These are phyloP conservation scores for Claviceps sp. DNA, from an alignment of 2,329 filamentous ascomycete species.

Conservation along the genomic window DNA sequence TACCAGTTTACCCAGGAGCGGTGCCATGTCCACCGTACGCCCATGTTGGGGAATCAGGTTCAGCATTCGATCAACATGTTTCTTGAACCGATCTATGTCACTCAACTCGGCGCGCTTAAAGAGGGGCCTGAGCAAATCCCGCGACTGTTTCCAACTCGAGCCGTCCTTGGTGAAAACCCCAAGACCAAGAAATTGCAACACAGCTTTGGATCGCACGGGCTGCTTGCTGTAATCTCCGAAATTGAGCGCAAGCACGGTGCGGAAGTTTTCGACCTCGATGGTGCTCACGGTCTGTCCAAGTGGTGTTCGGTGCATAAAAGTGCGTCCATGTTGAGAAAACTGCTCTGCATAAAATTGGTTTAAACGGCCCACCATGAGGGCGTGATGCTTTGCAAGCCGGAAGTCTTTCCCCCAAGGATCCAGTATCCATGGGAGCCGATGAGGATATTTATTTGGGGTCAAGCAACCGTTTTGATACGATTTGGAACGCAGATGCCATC, in stretches of 20 bases:
- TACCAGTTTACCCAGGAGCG: conserved; percentile 4
- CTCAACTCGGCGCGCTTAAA: conserved; percentile 4
- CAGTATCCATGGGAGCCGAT: conserved; percentile 4
- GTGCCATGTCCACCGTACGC: conserved; percentile 2
- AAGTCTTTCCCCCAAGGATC: conserved; percentile 4
- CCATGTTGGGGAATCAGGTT: conserved; percentile 1
- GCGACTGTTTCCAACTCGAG: conserved; percentile 2
- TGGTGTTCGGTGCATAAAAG: conserved; percentile 2
- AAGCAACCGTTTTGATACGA: neutral
- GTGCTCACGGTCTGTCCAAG: neutral
- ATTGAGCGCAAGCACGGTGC: conserved; percentile 3
- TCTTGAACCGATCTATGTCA: conserved; percentile 5
- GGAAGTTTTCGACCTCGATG: conserved; percentile 4
- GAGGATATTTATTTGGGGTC: conserved; percentile 2
- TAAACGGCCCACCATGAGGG: neutral
- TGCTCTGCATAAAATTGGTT: conserved; percentile 2
- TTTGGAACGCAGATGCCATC: neutral
- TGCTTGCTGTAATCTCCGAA: conserved; percentile 4
- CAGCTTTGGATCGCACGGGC: neutral
- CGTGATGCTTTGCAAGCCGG: neutral
- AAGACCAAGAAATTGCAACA: conserved; percentile 2
- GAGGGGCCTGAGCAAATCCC: conserved; percentile 2
- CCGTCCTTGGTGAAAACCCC: conserved; percentile 5
- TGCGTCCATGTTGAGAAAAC: conserved; percentile 3
- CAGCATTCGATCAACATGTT: conserved; percentile 5